Evolutionary conservation across 208 protist species (phyloP).

Genomic region (Novymonas esmeraldas): DNA sequence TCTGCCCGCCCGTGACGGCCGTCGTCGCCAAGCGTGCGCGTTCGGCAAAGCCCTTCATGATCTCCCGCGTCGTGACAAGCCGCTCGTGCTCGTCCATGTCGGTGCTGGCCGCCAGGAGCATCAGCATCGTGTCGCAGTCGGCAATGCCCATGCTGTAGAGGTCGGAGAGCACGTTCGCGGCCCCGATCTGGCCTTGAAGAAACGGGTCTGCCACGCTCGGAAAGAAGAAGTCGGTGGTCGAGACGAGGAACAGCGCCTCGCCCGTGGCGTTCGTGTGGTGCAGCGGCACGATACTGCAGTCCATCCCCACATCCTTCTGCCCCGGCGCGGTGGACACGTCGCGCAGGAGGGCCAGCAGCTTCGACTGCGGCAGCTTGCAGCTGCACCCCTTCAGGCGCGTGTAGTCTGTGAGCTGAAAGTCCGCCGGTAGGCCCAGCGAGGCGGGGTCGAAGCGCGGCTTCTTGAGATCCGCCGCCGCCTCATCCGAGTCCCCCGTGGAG

Average conservation of each 20-base stretch:
- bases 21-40: constrained; percentile 74
- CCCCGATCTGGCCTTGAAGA: constrained; percentile 94
- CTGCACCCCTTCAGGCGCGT: constrained; percentile 92
- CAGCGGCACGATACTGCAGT: constrained; percentile 94
- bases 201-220: constrained; percentile 97
- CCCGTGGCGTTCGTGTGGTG: constrained; percentile 47
- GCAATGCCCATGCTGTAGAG: constrained; percentile 96
- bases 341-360: constrained; percentile 87
- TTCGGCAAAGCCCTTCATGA: constrained; percentile 95
- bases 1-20: constrained; percentile 95
- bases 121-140: constrained; percentile 95
- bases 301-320: constrained; percentile 84
- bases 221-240: constrained; percentile 98
- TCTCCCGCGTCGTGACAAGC: constrained; percentile 76
- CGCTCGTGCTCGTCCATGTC: constrained; percentile 92
- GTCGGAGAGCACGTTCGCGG: constrained; percentile 97
- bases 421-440: constrained; percentile 66
- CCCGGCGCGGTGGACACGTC: constrained; percentile 70
- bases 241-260: constrained; percentile 86
- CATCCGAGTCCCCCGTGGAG: constrained; percentile 17
- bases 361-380: constrained; percentile 94
- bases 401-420: constrained; percentile 92
- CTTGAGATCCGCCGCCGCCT: constrained; percentile 25
- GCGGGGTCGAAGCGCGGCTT: constrained; percentile 72
- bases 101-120: constrained; percentile 93